These are phyloP conservation scores for Chiua virens DNA, from an alignment of 768 basidiomycete genomes.

Conservation along the genomic window DNA sequence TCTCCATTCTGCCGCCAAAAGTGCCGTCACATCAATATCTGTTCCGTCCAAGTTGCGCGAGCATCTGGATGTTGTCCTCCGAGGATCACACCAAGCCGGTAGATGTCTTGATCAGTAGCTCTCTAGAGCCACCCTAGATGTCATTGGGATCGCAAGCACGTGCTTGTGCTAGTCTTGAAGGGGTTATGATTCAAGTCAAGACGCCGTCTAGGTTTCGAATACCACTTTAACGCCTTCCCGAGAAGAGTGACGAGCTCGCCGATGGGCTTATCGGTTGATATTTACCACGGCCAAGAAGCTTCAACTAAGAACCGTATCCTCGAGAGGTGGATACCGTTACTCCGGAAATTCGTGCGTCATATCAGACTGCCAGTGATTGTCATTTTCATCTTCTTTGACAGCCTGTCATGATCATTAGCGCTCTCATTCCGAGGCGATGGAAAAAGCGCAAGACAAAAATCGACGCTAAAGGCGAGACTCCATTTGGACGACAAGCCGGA, in stretches of 20 bases:
- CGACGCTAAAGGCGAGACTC: constrained; percentile 25
- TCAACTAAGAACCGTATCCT: constrained; percentile 52
- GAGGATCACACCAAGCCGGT: constrained; percentile 33
- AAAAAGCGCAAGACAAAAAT: constrained; percentile 40
- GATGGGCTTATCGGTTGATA: constrained; percentile 51
- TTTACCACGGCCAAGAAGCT: constrained; percentile 55
- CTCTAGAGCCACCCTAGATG: constrained; percentile 71
- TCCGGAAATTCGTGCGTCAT: constrained; percentile 47
- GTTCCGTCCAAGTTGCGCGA: constrained; percentile 43
- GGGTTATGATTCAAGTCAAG: not conserved
- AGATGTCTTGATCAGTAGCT: constrained; percentile 65
- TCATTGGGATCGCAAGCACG: constrained; percentile 70
- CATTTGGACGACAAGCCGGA: constrained; percentile 14
- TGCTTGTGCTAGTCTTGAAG: not conserved
- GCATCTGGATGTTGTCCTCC: constrained; percentile 34
- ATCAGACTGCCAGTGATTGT: not conserved
- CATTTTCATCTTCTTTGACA: constrained; percentile 5
- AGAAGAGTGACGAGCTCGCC: constrained; percentile 53
- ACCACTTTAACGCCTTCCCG: constrained; percentile 53
- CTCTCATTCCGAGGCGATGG: constrained; percentile 44
- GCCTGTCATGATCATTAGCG: constrained; percentile 35
- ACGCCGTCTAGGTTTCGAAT: constrained; percentile 48
- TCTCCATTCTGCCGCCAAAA: not conserved
- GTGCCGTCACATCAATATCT: not conserved
- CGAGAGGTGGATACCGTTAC: constrained; percentile 56